phyloP scores from a whole-genome alignment of 2,329 filamentous ascomycete species.

The Escovopsis sp. region DNA sequence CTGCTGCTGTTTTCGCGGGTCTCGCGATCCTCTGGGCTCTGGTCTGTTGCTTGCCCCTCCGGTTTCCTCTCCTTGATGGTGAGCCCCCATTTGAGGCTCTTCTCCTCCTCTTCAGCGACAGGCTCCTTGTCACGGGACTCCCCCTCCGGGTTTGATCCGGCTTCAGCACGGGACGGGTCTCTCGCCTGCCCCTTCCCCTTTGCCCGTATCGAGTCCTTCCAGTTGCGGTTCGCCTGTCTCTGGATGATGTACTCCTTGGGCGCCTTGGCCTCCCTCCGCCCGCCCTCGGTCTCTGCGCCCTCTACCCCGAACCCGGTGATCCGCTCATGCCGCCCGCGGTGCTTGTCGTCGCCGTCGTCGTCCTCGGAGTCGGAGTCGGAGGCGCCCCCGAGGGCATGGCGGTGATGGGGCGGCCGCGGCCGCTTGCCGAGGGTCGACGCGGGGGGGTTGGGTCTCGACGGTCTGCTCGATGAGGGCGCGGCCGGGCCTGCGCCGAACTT shows the following conservation, averaged over 20 bases:
- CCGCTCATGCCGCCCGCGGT: conserved; percentile 24
- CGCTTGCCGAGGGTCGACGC: conserved; percentile 37
- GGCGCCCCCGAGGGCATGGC: conserved; percentile 26
- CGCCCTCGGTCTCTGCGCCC: conserved; percentile 25
- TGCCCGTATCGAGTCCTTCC: conserved; percentile 35
- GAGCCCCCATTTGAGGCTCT: conserved; percentile 42
- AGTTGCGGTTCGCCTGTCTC: conserved; percentile 44
- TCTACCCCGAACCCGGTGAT: conserved; percentile 38
- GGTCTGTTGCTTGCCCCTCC: conserved; percentile 23
- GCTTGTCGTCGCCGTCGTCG: conserved; percentile 9
- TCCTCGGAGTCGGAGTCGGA: conserved; percentile 29
- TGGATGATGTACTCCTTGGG: conserved; percentile 39
- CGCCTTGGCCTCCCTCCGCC: conserved; percentile 14
- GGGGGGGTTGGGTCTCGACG: conserved; percentile 20
- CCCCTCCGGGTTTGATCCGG: conserved; percentile 28
- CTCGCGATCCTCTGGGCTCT: conserved; percentile 1
- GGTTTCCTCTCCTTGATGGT: conserved; percentile 32
- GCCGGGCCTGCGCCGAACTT: conserved; percentile 24
- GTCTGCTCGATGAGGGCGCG: conserved; percentile 13
- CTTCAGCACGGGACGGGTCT: conserved; percentile 44
- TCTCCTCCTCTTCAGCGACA: conserved; percentile 33
- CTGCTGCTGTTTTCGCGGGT: conserved; percentile 29
- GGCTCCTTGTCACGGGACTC: conserved; percentile 18
- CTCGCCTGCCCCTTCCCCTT: conserved; percentile 32
- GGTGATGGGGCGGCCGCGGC: conserved; percentile 17